Conservation (phyloP, 208 protist genomes). For the Trypanosoma melophagium region DNA sequence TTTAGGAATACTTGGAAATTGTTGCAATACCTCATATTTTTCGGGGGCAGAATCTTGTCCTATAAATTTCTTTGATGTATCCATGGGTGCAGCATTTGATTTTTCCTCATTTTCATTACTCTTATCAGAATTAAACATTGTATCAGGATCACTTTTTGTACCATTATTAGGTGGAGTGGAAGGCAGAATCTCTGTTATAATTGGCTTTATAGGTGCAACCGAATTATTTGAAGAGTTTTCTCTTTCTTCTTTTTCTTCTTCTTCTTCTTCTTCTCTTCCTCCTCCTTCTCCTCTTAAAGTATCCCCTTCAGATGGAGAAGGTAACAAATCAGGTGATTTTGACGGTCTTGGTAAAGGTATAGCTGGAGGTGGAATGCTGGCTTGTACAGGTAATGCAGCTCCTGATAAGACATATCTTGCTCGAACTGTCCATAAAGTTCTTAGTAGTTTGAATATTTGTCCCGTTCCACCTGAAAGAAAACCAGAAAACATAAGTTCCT, state of each 20-base stretch:
- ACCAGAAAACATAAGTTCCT: slow-evolving; percentile 46
- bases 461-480: slow-evolving; percentile 41
- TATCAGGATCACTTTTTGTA: not conserved
- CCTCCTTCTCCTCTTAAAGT: slow-evolving; percentile 1
- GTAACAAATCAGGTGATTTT: not conserved
- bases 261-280: not conserved
- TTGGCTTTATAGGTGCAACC: not conserved
- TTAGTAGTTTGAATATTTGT: slow-evolving; percentile 50
- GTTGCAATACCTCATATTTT: slow-evolving; percentile 27
- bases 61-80: not conserved
- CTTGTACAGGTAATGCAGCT: not conserved
- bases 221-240: not conserved
- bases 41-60: slow-evolving; percentile 1
- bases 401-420: slow-evolving; percentile 35
- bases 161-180: not conserved
- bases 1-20: slow-evolving; percentile 42
- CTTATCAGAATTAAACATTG: not conserved
- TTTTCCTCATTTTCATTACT: slow-evolving; percentile 2
- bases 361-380: not conserved
- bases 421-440: slow-evolving; percentile 52
- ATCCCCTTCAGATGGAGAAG: not conserved
- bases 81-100: not conserved
- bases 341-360: not conserved
- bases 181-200: not conserved
- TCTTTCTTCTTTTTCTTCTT: not conserved